Evolutionary conservation across 768 basidiomycete genomes (phyloP), one percentile per base, ranked within the genome.

Genomic region (Glaciozyma martinii): DNA sequence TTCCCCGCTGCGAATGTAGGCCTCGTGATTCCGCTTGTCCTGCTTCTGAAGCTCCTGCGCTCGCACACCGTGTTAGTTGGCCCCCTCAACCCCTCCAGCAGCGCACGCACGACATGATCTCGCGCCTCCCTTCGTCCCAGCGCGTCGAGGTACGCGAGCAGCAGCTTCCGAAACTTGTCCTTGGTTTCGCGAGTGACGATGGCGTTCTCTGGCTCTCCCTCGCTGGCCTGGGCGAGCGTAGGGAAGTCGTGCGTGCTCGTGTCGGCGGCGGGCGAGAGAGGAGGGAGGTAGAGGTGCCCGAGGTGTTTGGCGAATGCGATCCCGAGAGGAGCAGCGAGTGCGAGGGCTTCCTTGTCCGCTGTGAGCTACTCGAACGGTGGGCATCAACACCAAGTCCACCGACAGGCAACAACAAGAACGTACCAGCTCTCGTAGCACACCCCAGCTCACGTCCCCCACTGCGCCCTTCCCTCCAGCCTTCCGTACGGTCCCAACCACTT

Each of bases 1-100:
- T 77, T 99, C 94, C 32, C 95, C 95, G 4, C 93, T 97, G 40
- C 93, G 90, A 71, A 99, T 98, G 75, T 99, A 99, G 63, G 95
- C 95, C 79, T 99, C 95, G 75, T 98, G 94, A 73, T 99, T 99
- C 58, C 88, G 82, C 67, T 86, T 86, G 76, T 98, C 95, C 78
- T 95, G 93, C 70, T 95, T 91, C 85, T 97, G 91, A 54, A 99
- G 80, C 56, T 87, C 86, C 94, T 98, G 73, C 33, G 44, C 29
- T 55, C 18, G 61, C 47, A 21, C 62, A 49, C 44, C 10, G 7
- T 13, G 27, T 19, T 0, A 2, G 18, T 19, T 53, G 43, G 30
- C 16, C 43, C 7, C 23, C 27, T 43, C 16, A 21, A 43, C 32
- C 23, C 5, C 8, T 8, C 3, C 23, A 49, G 2, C 19, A 59